phyloP scores from a whole-genome alignment of 768 basidiomycete genomes.

The Tricholoma bakamatsutake region DNA sequence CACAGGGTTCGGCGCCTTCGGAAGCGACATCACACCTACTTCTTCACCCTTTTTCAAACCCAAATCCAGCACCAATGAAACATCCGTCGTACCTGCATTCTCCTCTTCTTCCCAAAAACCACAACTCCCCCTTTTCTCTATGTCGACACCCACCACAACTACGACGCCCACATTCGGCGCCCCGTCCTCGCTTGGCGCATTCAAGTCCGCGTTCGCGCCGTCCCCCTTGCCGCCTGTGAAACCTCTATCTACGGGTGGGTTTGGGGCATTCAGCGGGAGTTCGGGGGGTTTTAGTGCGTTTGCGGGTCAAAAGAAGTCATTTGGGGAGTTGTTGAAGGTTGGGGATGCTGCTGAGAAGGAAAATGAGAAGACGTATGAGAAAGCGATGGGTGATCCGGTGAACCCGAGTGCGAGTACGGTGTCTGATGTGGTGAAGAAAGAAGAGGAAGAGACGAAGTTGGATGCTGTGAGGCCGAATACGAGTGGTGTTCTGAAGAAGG shows the following conservation, averaged over 20 bases:
- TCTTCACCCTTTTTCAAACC: conserved; percentile 53
- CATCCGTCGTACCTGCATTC: conserved; percentile 30
- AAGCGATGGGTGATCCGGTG: no score
- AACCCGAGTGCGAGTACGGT: no score
- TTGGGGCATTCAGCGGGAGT: conserved; percentile 45
- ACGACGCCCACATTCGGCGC: conserved; percentile 32
- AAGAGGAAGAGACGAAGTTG: no score
- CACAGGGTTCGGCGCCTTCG: conserved; percentile 44
- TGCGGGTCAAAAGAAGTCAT: conserved; percentile 43
- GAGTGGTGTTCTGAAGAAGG: no score
- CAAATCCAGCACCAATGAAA: conserved; percentile 15
- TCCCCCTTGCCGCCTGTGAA: conserved; percentile 21
- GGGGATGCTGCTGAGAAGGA: conserved; percentile 21
- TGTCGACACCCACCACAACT: conserved; percentile 17
- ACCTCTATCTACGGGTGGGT: conserved; percentile 34
- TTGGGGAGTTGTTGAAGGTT: conserved; percentile 52
- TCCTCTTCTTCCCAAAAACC: not conserved
- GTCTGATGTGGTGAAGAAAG: no score
- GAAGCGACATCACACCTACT: conserved; percentile 29
- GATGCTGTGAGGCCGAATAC: no score
- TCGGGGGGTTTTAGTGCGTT: conserved; percentile 37
- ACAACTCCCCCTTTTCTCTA: conserved; percentile 13
- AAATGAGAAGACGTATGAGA: not conserved
- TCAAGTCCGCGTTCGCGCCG: conserved; percentile 26
- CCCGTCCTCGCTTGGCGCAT: conserved; percentile 29